phyloP scores from a whole-genome alignment of 257 asterid species.

The Salvia miltiorrhiza region DNA sequence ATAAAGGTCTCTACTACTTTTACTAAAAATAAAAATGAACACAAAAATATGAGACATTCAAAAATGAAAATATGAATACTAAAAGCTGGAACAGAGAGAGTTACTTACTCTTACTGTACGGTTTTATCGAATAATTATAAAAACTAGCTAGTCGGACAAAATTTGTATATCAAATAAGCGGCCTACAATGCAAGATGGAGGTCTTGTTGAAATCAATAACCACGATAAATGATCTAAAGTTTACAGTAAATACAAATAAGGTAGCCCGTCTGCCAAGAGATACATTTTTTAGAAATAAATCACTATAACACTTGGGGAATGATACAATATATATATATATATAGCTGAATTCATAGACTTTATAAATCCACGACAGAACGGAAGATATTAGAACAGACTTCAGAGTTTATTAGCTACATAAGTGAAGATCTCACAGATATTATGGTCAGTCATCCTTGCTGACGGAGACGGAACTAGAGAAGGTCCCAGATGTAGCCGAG shows the following conservation, averaged over 20 bases:
- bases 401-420: constrained; percentile 15
- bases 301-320: neutral
- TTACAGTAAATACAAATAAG: neutral
- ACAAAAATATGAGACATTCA: too few relatives aligned
- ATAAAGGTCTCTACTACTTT: too few relatives aligned
- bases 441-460: constrained; percentile 31
- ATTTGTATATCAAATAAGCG: too few relatives aligned
- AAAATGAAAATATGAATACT: too few relatives aligned
- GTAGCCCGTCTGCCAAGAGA: neutral
- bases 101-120: too few relatives aligned
- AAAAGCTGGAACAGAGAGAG: too few relatives aligned
- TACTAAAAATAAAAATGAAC: too few relatives aligned
- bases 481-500: constrained; percentile 43
- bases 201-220: too few relatives aligned
- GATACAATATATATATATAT: constrained; percentile 3
- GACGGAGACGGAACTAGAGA: constrained; percentile 36
- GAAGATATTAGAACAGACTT: constrained; percentile 8
- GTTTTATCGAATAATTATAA: too few relatives aligned
- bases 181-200: too few relatives aligned
- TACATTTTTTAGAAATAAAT: neutral
- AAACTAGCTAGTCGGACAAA: too few relatives aligned
- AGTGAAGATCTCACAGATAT: neutral
- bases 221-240: neutral
- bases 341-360: constrained; percentile 3
- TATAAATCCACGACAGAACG: constrained; percentile 5